Conservation (phyloP, 2,329 filamentous ascomycete genomes). For the Aspergillus sergii region DNA sequence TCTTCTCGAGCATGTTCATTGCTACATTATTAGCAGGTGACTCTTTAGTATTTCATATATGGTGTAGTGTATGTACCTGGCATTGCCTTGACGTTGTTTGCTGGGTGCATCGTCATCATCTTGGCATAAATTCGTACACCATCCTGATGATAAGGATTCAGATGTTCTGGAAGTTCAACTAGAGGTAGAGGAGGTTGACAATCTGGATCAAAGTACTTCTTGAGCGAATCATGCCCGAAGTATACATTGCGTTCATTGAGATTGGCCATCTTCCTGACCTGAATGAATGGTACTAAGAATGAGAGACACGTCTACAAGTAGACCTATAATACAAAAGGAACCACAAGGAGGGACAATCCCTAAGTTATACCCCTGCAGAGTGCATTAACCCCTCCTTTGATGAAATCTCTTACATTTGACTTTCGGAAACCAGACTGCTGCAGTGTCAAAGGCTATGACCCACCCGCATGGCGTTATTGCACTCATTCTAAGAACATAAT, state of each 20-base stretch:
- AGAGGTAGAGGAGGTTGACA: conserved; percentile 60
- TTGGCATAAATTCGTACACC: conserved; percentile 67
- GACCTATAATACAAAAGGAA: not conserved
- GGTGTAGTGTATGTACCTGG: conserved; percentile 39
- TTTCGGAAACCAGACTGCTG: not conserved
- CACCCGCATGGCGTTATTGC: not conserved
- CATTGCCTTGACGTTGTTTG: conserved; percentile 67
- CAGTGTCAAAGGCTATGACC: not conserved
- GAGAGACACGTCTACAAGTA: not conserved
- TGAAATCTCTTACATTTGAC: not conserved
- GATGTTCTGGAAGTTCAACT: conserved; percentile 59
- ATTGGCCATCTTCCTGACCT: conserved; percentile 24
- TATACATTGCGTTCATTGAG: conserved; percentile 57
- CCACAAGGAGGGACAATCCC: conserved; percentile 10
- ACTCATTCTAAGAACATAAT: not conserved
- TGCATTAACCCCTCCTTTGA: conserved; percentile 5
- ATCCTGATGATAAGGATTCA: conserved; percentile 62
- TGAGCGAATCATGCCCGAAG: conserved; percentile 59
- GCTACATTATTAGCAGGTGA: conserved; percentile 35
- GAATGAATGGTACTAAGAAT: not conserved
- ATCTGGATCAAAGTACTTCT: conserved; percentile 63
- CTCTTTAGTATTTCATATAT: not conserved
- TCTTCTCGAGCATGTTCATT: conserved; percentile 53
- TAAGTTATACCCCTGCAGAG: conserved; percentile 9
- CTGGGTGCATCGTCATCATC: conserved; percentile 66